phyloP scores from a whole-genome alignment of 768 basidiomycete species.

The Boletus vermiculosoides region DNA sequence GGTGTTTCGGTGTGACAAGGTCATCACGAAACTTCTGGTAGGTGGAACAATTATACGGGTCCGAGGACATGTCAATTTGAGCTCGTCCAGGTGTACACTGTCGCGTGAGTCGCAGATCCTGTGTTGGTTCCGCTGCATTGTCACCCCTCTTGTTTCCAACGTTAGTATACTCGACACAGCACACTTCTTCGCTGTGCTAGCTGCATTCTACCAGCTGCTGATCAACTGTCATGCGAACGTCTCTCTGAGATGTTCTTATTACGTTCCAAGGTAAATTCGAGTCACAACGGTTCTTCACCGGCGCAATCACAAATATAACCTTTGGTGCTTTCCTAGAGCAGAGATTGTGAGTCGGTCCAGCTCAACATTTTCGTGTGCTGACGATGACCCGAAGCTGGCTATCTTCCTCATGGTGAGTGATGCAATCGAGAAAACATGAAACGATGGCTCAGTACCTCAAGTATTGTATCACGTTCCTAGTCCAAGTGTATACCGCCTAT shows the following conservation, averaged over 20 bases:
- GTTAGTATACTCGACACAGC: slow-evolving; percentile 3
- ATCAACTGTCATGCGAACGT: not conserved
- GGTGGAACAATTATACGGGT: not conserved
- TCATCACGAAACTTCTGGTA: slow-evolving; percentile 6
- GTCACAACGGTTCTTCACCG: not conserved
- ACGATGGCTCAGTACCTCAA: not conserved
- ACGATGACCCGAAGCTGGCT: not conserved
- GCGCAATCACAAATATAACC: not conserved
- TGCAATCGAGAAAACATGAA: not conserved
- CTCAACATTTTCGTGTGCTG: not conserved
- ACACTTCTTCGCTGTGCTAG: not conserved
- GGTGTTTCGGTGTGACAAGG: slow-evolving; percentile 2
- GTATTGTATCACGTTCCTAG: slow-evolving; percentile 14
- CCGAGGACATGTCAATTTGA: not conserved
- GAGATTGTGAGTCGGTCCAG: not conserved
- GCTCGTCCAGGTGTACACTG: slow-evolving; percentile 4
- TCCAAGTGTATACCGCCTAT: slow-evolving; percentile 11
- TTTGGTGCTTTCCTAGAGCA: not conserved
- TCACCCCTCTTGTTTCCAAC: not conserved
- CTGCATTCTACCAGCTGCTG: not conserved
- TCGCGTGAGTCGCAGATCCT: slow-evolving; percentile 1
- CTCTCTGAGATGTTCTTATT: not conserved
- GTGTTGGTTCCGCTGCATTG: not conserved
- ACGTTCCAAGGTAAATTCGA: slow-evolving; percentile 1
- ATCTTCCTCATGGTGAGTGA: slow-evolving; percentile 1